A percentile compares a stretch with the other conserved stretches of the same genome.
These are phyloP conservation scores for Pseudotulostoma volvatum DNA, from an alignment of 495 filamentous ascomycete species.

Conservation along the genomic window DNA sequence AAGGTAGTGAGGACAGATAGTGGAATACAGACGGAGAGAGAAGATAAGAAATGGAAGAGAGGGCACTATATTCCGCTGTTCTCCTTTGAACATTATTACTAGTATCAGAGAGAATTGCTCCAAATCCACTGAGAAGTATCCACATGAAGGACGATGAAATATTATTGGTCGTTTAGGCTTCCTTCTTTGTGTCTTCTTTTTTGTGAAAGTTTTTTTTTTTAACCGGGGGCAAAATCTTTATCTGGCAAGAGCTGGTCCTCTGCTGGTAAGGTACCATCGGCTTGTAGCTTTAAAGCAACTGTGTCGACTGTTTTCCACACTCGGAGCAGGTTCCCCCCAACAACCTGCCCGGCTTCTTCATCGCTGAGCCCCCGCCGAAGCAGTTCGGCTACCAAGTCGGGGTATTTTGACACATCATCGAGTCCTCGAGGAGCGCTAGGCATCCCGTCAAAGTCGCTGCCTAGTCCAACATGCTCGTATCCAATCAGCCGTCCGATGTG, in stretches of 20 bases:
- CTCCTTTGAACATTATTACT: too few species aligned
- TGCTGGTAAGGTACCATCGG: conserved; percentile 37
- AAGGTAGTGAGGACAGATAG: too few species aligned
- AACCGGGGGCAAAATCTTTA: too few species aligned
- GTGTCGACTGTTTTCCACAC: conserved; percentile 61
- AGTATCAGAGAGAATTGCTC: too few species aligned
- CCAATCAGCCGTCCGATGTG: conserved; percentile 40
- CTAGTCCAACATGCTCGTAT: conserved; percentile 44
- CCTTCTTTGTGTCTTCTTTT: too few species aligned
- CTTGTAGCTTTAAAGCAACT: conserved; percentile 46
- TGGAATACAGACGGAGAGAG: too few species aligned
- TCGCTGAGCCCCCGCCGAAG: conserved; percentile 51
- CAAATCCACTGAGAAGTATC: too few species aligned
- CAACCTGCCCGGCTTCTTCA: conserved; percentile 46
- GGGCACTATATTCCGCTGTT: too few species aligned
- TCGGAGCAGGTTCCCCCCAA: conserved; percentile 56
- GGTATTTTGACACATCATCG: conserved; percentile 72
- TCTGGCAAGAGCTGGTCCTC: conserved; percentile 49
- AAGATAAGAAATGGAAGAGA: too few species aligned
- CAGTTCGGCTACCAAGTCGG: conserved; percentile 60
- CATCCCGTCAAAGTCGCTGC: conserved; percentile 51
- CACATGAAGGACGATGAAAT: too few species aligned
- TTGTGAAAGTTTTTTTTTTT: too few species aligned
- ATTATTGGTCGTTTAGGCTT: too few species aligned
- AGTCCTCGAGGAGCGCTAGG: conserved; percentile 29